A percentile compares a stretch with the other conserved stretches of the same genome.
Conservation (phyloP, 768 basidiomycete genomes). For the Piloderma croceum region DNA sequence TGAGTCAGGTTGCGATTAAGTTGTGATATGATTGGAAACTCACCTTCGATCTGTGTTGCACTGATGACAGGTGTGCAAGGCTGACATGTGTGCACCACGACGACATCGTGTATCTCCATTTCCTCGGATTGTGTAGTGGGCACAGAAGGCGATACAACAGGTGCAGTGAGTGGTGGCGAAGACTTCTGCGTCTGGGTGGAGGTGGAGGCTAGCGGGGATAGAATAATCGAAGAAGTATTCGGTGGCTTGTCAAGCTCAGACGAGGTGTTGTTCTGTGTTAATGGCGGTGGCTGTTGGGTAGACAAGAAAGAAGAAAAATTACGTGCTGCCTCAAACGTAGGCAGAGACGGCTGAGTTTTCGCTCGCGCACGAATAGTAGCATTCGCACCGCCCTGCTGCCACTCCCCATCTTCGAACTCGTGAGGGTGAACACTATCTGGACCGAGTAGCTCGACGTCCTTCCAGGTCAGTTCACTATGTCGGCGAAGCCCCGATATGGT, state of each 20-base stretch:
- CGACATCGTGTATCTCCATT: conserved; percentile 19
- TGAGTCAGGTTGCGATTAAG: background rate
- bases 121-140: conserved; percentile 7
- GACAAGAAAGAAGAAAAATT: conserved; percentile 17
- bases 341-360: conserved; percentile 33
- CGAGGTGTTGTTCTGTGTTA: conserved; percentile 11
- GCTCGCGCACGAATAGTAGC: conserved; percentile 34
- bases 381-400: conserved; percentile 14
- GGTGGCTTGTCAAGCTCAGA: conserved; percentile 15
- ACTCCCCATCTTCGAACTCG: conserved; percentile 37
- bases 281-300: conserved; percentile 7
- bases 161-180: conserved; percentile 30
- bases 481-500: background rate
- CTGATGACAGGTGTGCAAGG: conserved; percentile 58
- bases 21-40: conserved; percentile 22
- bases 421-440: conserved; percentile 39
- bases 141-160: conserved; percentile 38
- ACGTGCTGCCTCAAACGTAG: no score
- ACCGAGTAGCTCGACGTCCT: conserved; percentile 40
- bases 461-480: conserved; percentile 25
- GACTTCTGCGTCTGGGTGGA: conserved; percentile 10
- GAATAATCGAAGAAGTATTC: conserved; percentile 11
- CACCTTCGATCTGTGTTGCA: conserved; percentile 69
- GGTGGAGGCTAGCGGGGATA: conserved; percentile 14
- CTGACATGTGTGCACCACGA: conserved; percentile 59